phyloP scores from a whole-genome alignment of 1,284 basidiomycete genomes.

The Cryptococcus sp. region DNA sequence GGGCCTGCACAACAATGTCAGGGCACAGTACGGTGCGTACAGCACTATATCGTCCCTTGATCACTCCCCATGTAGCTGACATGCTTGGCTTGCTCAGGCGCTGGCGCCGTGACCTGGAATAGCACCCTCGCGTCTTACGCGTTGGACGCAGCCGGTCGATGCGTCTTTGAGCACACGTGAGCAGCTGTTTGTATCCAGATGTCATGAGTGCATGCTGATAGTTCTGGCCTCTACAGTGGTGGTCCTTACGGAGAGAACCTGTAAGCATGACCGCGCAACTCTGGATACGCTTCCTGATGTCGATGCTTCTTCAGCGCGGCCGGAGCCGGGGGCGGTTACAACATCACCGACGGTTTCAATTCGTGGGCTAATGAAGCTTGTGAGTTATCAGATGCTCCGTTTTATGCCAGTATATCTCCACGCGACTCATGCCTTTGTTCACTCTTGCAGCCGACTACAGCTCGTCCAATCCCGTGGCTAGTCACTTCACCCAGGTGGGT shows the following conservation, averaged over 20 bases:
- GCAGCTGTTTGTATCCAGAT: background rate
- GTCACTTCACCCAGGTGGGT: conserved; percentile 40
- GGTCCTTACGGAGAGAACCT: conserved; percentile 32
- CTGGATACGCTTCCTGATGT: background rate
- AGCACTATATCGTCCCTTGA: background rate
- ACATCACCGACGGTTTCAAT: conserved; percentile 26
- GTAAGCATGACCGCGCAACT: conserved; percentile 6
- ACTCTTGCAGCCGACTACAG: conserved; percentile 24
- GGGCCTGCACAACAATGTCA: conserved; percentile 37
- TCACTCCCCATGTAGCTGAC: background rate
- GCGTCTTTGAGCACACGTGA: conserved; percentile 27
- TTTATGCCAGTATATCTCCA: too few relatives aligned
- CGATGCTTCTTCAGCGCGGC: conserved; percentile 21
- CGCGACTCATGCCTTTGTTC: too few relatives aligned
- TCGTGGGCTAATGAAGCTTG: conserved; percentile 40
- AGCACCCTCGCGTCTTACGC: conserved; percentile 22
- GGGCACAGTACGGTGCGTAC: conserved; percentile 31
- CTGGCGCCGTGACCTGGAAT: conserved; percentile 24
- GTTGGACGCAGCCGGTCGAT: conserved; percentile 14
- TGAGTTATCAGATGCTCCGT: too few relatives aligned
- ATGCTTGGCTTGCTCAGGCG: conserved; percentile 13
- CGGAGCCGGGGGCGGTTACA: conserved; percentile 28
- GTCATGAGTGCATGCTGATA: background rate
- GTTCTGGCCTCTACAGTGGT: conserved; percentile 4
- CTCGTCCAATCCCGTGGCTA: conserved; percentile 28